A percentile compares a stretch with the other conserved stretches of the same genome.
phyloP scores from a whole-genome alignment of 257 asterid genomes.

The Gentiana macrophylla region DNA sequence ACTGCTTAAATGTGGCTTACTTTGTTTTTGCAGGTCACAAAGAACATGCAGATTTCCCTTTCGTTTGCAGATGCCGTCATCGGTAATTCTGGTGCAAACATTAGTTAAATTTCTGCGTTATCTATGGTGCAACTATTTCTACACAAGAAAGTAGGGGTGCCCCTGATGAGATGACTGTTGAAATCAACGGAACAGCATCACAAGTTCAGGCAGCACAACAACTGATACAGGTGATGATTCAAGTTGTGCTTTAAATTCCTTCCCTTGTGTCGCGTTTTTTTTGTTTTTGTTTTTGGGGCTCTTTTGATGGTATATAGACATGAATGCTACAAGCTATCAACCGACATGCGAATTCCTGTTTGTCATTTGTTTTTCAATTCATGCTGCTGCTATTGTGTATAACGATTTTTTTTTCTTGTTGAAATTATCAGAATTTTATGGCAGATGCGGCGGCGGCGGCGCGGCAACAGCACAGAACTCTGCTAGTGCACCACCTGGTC shows the following conservation, averaged over 20 bases:
- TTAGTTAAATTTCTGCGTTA: slow-evolving; percentile 79
- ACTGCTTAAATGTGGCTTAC: neutral
- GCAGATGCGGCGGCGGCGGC: slow-evolving; percentile 37
- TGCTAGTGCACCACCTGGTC: slow-evolving; percentile 37
- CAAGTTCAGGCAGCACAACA: slow-evolving; percentile 91
- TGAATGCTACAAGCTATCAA: neutral
- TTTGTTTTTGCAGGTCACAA: slow-evolving; percentile 40
- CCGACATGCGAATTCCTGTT: neutral
- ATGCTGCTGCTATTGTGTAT: no score
- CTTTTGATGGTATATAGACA: no score
- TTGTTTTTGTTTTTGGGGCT: neutral
- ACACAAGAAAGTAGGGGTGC: slow-evolving; percentile 73
- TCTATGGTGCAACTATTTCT: slow-evolving; percentile 87
- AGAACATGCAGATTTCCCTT: slow-evolving; percentile 74
- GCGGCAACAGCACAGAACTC: slow-evolving; percentile 29
- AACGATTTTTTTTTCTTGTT: no score
- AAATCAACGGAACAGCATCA: slow-evolving; percentile 75
- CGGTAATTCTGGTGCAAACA: slow-evolving; percentile 75
- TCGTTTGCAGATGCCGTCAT: slow-evolving; percentile 82
- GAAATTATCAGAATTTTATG: slow-evolving; percentile 44
- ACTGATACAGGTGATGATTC: slow-evolving; percentile 64
- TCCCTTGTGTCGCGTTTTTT: neutral
- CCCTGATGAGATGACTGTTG: slow-evolving; percentile 94
- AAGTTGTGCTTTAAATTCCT: neutral
- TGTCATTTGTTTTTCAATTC: no score